Percentiles rank a stretch among this genome's conserved stretches.
Evolutionary conservation across 2,329 filamentous ascomycete genomes (phyloP).

Genomic region (Verticillium klebahnii): DNA sequence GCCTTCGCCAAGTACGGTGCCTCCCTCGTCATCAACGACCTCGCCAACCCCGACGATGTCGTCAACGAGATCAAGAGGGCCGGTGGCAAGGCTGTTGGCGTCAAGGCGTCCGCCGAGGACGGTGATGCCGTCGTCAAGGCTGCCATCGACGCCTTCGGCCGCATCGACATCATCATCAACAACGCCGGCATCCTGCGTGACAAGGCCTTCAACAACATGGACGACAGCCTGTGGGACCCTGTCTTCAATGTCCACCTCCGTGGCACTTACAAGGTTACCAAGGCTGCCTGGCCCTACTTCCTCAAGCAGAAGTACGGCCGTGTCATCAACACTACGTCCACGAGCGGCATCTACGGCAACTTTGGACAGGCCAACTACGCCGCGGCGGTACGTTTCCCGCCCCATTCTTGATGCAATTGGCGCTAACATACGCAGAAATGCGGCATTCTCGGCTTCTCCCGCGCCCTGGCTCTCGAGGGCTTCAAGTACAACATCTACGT

Average conservation of each 20-base stretch:
- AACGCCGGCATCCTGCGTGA: conserved; percentile 97
- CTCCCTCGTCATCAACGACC: conserved; percentile 88
- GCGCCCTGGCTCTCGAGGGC: conserved; percentile 87
- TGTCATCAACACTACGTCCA: conserved; percentile 94
- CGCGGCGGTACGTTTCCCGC: conserved; percentile 62
- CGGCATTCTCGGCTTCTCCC: conserved; percentile 92
- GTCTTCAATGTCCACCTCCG: conserved; percentile 90
- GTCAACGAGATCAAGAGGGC: conserved; percentile 88
- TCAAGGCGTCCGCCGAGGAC: conserved; percentile 91
- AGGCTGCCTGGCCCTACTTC: conserved; percentile 96
- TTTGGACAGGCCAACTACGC: conserved; percentile 98
- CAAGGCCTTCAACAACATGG: conserved; percentile 98
- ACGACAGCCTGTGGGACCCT: conserved; percentile 86
- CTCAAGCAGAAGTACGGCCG: conserved; percentile 98
- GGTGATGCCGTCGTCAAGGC: conserved; percentile 88
- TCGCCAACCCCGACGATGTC: conserved; percentile 83
- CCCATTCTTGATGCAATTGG: background rate
- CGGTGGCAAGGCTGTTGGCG: conserved; percentile 85
- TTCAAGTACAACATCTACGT: conserved; percentile 97
- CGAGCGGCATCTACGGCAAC: conserved; percentile 97
- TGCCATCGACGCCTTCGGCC: conserved; percentile 89
- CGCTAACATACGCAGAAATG: conserved; percentile 55
- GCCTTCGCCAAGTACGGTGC: conserved; percentile 83
- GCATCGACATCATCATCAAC: conserved; percentile 94
- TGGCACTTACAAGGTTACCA: conserved; percentile 94